Conservation (phyloP, 257 asterid genomes). For the Craterostigma plantagineum region DNA sequence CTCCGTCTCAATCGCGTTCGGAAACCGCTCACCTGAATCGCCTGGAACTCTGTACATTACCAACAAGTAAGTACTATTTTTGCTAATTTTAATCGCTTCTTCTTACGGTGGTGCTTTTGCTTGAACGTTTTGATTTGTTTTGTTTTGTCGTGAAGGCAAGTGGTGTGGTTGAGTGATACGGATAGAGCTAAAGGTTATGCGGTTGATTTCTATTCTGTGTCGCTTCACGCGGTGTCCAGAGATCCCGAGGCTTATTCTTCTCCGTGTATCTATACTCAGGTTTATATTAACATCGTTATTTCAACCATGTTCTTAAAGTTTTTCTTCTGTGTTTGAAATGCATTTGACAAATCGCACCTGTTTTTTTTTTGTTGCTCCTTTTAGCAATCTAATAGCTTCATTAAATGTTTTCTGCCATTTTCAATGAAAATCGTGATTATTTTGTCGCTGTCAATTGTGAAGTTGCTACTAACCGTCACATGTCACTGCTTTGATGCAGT, state of each 20-base stretch:
- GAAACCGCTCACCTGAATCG: conserved; percentile 38
- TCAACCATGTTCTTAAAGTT: too few species aligned
- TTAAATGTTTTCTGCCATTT: too few species aligned
- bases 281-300: too few species aligned
- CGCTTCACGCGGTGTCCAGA: conserved; percentile 85
- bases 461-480: too few species aligned
- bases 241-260: conserved; percentile 74
- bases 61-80: conserved; percentile 30
- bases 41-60: conserved; percentile 83
- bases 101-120: conserved; percentile 1
- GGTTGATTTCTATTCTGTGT: conserved; percentile 54
- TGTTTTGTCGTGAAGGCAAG: conserved; percentile 31
- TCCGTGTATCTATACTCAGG: conserved; percentile 91
- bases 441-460: too few species aligned
- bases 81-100: neutral
- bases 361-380: too few species aligned
- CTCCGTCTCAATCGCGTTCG: conserved; percentile 51
- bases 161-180: conserved; percentile 80
- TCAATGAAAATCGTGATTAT: too few species aligned
- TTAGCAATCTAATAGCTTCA: too few species aligned
- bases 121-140: conserved; percentile 5
- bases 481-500: too few species aligned
- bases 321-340: too few species aligned
- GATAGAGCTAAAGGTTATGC: conserved; percentile 66
- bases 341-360: too few species aligned